These are phyloP conservation scores for Ceratocystis lukuohia DNA, from an alignment of 2,329 filamentous ascomycete species.

Conservation along the genomic window DNA sequence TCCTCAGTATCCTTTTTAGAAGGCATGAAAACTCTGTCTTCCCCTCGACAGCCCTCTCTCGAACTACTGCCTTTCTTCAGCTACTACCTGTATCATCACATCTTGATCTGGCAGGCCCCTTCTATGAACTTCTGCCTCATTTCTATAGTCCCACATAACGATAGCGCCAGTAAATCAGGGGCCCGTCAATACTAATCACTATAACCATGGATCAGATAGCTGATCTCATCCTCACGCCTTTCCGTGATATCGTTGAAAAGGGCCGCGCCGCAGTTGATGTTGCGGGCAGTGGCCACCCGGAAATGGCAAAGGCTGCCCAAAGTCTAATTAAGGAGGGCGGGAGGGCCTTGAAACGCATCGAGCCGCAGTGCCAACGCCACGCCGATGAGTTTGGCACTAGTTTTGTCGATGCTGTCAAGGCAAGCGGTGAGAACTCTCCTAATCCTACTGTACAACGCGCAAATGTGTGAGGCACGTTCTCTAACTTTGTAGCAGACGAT, in stretches of 20 bases:
- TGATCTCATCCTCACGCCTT: conserved; percentile 37
- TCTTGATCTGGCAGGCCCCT: no score
- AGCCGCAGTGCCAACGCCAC: conserved; percentile 37
- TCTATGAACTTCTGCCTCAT: no score
- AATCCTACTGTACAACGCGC: neutral
- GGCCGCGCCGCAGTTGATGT: conserved; percentile 35
- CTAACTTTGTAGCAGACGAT: conserved; percentile 29
- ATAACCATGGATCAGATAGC: conserved; percentile 29
- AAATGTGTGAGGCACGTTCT: neutral
- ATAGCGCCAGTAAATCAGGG: neutral
- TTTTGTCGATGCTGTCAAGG: conserved; percentile 40
- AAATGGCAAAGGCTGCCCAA: conserved; percentile 39
- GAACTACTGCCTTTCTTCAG: neutral
- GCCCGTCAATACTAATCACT: neutral
- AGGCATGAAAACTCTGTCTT: neutral
- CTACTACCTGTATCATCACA: neutral
- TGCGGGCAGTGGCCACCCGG: conserved; percentile 30
- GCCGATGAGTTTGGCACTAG: conserved; percentile 36
- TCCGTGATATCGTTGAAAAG: conserved; percentile 41
- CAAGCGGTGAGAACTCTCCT: conserved; percentile 34
- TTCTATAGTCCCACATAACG: neutral
- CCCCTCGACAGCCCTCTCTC: neutral
- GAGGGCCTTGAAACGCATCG: conserved; percentile 36
- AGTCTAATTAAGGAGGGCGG: conserved; percentile 37
- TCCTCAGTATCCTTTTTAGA: neutral